Evolutionary conservation across 495 filamentous ascomycete species (phyloP), one percentile per base, ranked within the genome.

Genomic region (Aspergillus taichungensis): DNA sequence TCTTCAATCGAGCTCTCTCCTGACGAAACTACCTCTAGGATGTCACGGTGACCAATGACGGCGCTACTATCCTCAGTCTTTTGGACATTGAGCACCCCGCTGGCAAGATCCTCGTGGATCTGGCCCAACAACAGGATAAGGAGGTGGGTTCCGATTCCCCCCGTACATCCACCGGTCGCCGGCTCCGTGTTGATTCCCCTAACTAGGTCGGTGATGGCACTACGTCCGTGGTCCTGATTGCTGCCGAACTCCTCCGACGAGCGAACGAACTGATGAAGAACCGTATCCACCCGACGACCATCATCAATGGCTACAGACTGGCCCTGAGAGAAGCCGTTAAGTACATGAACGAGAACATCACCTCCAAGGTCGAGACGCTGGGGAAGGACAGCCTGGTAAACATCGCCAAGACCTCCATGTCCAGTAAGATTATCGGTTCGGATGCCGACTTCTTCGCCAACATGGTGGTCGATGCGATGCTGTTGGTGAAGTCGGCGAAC

Each of bases 391-490:
- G 85, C 46, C 75, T 99, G 43, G 63, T 97, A 56, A 97, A 82
- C 70, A 95, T 99, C 62, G 92, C 92, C 33, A 96, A 89, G 71
- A 99, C 92, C 6, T 97, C 92, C 47, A 99, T 99, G 91, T 95
- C 89, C 34, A 91, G 85, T 73, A 99, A 99, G 71, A 88, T 99
- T 62, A 97, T 99, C 60, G 94, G 92, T 36, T 72, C 87, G 37
- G 94, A 99, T 62, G 86, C 88, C 13, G 88, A 94, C 39, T 99
- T 99, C 76, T 99, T 97, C 56, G 82, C 92, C 33, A 92, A 88
- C 68, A 86, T 99, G 82, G 85, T 85, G 14, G 94, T 97, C 42
- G 90, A 97, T 66, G 92, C 90, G 46, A 95, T 99, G 79, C 81
- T 87, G 62, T 82, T 89, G 36, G 94, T 99, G 52, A 95, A 94